phyloP scores from a whole-genome alignment of 2,329 filamentous ascomycete species.

The Acrocalymma vagum region DNA sequence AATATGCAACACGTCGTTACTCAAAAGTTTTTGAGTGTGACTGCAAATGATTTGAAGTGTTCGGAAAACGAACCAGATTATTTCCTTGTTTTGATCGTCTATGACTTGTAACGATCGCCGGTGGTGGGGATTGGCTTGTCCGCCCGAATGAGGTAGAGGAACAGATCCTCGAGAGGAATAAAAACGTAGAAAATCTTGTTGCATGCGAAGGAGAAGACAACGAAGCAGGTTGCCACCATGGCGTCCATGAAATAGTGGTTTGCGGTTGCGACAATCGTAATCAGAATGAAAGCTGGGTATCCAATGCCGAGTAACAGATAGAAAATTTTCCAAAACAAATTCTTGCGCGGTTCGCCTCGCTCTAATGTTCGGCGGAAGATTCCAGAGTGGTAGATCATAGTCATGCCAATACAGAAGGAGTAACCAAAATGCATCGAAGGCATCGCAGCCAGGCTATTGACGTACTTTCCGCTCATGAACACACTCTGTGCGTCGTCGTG shows the following conservation, averaged over 20 bases:
- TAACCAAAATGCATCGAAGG: constrained; percentile 65
- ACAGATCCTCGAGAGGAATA: constrained; percentile 60
- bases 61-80: too few relatives aligned
- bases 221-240: constrained; percentile 58
- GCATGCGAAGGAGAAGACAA: constrained; percentile 56
- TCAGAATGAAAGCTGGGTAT: constrained; percentile 63
- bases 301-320: constrained; percentile 58
- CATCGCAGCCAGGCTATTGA: constrained; percentile 58
- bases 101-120: too few relatives aligned
- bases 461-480: constrained; percentile 56
- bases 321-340: constrained; percentile 51
- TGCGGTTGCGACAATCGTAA: constrained; percentile 68
- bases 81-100: too few relatives aligned
- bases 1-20: too few relatives aligned
- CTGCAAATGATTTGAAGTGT: too few relatives aligned
- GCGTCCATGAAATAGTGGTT: constrained; percentile 70
- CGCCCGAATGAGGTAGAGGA: constrained; percentile 58
- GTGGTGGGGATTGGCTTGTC: constrained; percentile 66
- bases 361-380: constrained; percentile 54
- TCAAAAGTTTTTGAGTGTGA: too few relatives aligned
- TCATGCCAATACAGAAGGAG: constrained; percentile 62
- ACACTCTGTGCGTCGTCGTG: constrained; percentile 57
- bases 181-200: constrained; percentile 62
- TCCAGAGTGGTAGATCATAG: constrained; percentile 62
- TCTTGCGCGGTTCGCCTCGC: constrained; percentile 53